Evolutionary conservation across 2,329 filamentous ascomycete genomes (phyloP).

Genomic region (Pestalotiopsis sp.): DNA sequence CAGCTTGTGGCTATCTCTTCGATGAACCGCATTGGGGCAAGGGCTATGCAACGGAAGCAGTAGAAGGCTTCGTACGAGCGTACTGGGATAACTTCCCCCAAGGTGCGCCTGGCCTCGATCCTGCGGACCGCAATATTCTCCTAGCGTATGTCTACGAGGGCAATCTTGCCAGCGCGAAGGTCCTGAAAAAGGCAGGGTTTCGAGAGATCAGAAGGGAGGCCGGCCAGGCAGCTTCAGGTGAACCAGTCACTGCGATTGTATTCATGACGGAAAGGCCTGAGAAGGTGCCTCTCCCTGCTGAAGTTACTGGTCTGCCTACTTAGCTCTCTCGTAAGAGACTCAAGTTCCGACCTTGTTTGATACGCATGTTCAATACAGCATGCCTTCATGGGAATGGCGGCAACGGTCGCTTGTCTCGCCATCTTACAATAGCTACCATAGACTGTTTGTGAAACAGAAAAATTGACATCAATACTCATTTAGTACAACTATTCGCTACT

Average conservation of each 20-base stretch:
- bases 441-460: no score
- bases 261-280: conserved; percentile 6
- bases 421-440: no score
- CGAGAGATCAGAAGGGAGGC: conserved; percentile 1
- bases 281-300: neutral
- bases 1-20: conserved; percentile 2
- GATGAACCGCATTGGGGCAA: conserved; percentile 13
- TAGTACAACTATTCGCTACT: no score
- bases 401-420: no score
- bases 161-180: conserved; percentile 6
- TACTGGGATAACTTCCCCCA: conserved; percentile 9
- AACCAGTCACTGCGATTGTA: neutral
- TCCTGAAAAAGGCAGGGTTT: conserved; percentile 8
- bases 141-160: conserved; percentile 1
- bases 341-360: no score
- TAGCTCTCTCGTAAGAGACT: neutral
- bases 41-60: conserved; percentile 7
- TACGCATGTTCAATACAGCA: no score
- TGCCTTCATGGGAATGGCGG: no score
- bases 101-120: neutral
- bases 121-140: neutral
- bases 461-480: no score
- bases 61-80: neutral
- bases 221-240: neutral
- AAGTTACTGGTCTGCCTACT: neutral